Base-by-base conservation (phyloP, 371 early-diverging fungal species). In the Actinomortierella wolfii region DNA sequence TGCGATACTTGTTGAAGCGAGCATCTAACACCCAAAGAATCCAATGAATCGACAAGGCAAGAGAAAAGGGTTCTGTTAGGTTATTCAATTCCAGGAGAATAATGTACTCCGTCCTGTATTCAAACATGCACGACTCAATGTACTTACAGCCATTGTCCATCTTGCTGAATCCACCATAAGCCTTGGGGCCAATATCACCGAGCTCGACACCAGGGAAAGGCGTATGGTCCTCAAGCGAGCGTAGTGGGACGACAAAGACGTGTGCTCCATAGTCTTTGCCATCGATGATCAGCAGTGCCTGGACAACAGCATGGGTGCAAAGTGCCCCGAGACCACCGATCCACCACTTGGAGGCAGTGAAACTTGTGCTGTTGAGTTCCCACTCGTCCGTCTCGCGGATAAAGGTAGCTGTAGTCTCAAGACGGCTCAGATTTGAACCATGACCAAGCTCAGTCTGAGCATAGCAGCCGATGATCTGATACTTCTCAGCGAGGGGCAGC, bases 381-480 rank as follows among this genome's bases (percentile, higher is more conserved):
- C 89, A 95, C 74, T 92, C 90, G 56, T 92, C 88, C 14, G 92
- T 88, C 59, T 90, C 91, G 11, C 83, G 81, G 43, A 89, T 76
- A 56, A 84, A 95, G 0, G 95, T 94, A 14, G 95, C 94, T 0
- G 94, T 94, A 20, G 96, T 96, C 75, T 95, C 95, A 46, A 96
- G 82, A 2, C 91, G 89, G 62, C 88, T 86, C 24, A 96, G 86
- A 56, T 96, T 94, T 15, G 93, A 58, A 25, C 62, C 73, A 20
- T 81, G 79, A 9, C 68, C 68, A 25, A 71, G 65, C 57, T 93
- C 93, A 2, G 93, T 94, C 71, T 92, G 91, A 26, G 93, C 92
- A 67, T 92, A 93, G 67, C 93, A 93, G 24, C 94, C 94, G 61
- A 94, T 88, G 65, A 93, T 89, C 54, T 89, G 81, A 69, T 86